A percentile compares a stretch with the other conserved stretches of the same genome.
Conservation (phyloP, 345 rosid genomes). For the Eucalyptus fibrosa region DNA sequence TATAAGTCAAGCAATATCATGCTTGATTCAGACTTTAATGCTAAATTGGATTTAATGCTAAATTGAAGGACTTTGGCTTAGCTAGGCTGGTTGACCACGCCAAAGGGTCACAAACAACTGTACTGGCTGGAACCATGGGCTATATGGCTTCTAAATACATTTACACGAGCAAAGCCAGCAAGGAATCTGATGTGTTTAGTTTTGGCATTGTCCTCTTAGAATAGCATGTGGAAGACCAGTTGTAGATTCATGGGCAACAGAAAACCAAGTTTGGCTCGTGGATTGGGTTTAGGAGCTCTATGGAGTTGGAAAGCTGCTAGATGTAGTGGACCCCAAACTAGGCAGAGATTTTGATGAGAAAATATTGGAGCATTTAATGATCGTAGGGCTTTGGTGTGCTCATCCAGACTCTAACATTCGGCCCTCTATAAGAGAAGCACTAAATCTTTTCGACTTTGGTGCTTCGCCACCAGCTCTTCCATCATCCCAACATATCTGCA, state of each 20-base stretch:
- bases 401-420: not conserved
- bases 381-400: not conserved
- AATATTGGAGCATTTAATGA: not conserved
- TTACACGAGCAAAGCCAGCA: not conserved
- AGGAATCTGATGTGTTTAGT: not conserved
- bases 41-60: not conserved
- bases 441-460: not conserved
- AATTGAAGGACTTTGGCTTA: not conserved
- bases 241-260: not conserved
- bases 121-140: not conserved
- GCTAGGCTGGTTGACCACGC: not conserved
- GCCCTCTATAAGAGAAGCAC: not conserved
- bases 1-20: not conserved
- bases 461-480: too few species aligned
- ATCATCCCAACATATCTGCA: too few species aligned
- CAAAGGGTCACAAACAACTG: not conserved
- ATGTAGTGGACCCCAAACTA: not conserved
- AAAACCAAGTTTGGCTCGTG: not conserved
- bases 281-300: not conserved
- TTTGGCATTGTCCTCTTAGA: not conserved
- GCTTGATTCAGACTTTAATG: not conserved
- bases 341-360: not conserved
- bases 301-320: not conserved
- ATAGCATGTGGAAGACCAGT: not conserved
- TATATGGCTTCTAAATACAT: not conserved